Base-by-base conservation (phyloP, 169 alveolate genomes). In the Hepatocystis sp. region DNA sequence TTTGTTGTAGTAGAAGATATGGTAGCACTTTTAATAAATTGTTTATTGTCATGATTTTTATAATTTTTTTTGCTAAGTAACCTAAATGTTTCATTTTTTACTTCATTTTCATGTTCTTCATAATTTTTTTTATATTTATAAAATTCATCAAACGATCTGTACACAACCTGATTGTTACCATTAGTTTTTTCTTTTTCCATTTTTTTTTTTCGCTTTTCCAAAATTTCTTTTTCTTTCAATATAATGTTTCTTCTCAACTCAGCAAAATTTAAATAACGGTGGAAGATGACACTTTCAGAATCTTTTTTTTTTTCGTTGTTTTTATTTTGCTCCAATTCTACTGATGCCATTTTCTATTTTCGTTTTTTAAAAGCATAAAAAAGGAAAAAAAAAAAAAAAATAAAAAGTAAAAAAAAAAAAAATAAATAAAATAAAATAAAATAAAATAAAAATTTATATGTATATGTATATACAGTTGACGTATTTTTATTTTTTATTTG, bases 101-200 rank as follows among this genome's bases (percentile, higher is more conserved):
- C 46, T 28, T 78, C 28, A 49, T 19, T 53, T 52, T 78, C 81
- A 17, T 78, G 39, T 19, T 78, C 88, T 53, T 78, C 88, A 40
- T 11, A 78, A 19, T 60, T 1, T 34, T 58, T 78, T 78, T 61
- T 78, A 61, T 61, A 78, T 47, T 60, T 61, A 40, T 78, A 78
- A 61, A 78, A 78, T 32, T 78, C 67, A 52, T 78, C 88, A 58
- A 78, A 78, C 11, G 88, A 10, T 64, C 88, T 60, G 34, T 78
- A 78, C 30, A 15, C n/a, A 39, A 60, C 42, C 28, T 78, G 58
- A 15, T 53, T 65, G 11, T 51, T 49, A 17, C 36, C 36, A 27
- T 55, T 51, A 8, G 11, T 30, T 25, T 40, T 30, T 44, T 15
- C 66, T 13, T 19, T 32, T 67, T 53, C 21, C 17, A 7, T 4